A percentile compares a stretch with the other conserved stretches of the same genome.
Conservation (phyloP, 192 early-diverging fungal genomes). For the Rhizophagus prolifer region DNA sequence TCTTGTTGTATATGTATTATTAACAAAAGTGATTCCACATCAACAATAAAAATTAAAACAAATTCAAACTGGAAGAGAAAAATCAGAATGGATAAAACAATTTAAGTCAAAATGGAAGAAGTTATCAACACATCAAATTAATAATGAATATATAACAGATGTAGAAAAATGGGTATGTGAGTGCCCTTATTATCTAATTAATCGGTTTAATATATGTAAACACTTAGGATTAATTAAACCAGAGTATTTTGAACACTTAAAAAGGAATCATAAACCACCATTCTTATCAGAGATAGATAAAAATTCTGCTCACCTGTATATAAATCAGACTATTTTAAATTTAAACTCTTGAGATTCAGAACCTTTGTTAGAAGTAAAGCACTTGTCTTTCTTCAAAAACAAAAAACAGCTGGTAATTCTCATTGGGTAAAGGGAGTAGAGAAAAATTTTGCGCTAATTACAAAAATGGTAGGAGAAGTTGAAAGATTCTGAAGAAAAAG, state of each 20-base stretch:
- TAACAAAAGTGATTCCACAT: neutral
- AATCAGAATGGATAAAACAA: slow-evolving; percentile 9
- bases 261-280: neutral
- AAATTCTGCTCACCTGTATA: neutral
- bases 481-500: neutral
- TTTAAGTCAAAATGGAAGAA: slow-evolving; percentile 12
- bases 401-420: slow-evolving; percentile 2
- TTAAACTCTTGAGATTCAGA: neutral
- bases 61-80: slow-evolving; percentile 3
- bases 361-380: neutral
- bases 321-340: neutral
- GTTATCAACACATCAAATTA: neutral
- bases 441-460: slow-evolving; percentile 4
- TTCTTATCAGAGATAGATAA: neutral
- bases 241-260: neutral
- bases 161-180: too few species aligned
- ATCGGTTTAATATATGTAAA: too few species aligned
- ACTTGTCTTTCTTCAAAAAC: neutral
- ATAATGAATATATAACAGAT: too few species aligned
- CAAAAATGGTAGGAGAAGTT: neutral
- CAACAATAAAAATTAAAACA: neutral
- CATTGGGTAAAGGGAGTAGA: neutral
- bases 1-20: neutral
- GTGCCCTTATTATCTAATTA: too few species aligned
- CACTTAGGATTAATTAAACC: neutral